These are phyloP conservation scores for Senna siamea DNA, from an alignment of 306 rosid species.

Conservation along the genomic window DNA sequence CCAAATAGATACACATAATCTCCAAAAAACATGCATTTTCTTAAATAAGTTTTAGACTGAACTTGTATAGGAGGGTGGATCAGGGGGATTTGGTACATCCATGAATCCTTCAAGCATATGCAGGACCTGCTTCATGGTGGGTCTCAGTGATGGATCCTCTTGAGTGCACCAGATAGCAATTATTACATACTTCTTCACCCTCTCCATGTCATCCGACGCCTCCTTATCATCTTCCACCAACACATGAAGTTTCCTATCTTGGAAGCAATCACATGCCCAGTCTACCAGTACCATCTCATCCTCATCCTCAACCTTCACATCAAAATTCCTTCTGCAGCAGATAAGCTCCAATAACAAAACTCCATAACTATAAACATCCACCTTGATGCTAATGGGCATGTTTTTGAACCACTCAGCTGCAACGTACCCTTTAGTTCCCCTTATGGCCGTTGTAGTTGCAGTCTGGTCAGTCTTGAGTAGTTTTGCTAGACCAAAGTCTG, in stretches of 20 bases:
- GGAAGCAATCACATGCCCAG: constrained; percentile 33
- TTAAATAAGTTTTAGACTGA: not conserved
- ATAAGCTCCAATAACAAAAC: constrained; percentile 36
- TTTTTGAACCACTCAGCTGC: constrained; percentile 38
- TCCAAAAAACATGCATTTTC: not conserved
- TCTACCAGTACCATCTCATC: constrained; percentile 13
- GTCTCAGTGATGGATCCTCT: constrained; percentile 34
- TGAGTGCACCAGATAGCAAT: constrained; percentile 17
- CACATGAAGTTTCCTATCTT: not conserved
- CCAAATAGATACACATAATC: not conserved
- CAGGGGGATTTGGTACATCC: constrained; percentile 27
- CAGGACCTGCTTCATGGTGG: constrained; percentile 16
- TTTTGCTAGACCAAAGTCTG: constrained; percentile 34
- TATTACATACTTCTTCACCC: constrained; percentile 29
- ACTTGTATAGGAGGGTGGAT: constrained; percentile 2
- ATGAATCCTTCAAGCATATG: constrained; percentile 35
- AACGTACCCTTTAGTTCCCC: constrained; percentile 42
- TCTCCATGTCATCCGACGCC: constrained; percentile 23
- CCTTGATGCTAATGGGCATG: constrained; percentile 26
- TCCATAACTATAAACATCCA: constrained; percentile 37
- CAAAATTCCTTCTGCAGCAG: constrained; percentile 17
- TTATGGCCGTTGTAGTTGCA: constrained; percentile 17
- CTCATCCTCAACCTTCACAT: not conserved
- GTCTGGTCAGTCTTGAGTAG: constrained; percentile 30
- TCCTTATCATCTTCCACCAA: constrained; percentile 33